These are phyloP conservation scores for Apiospora sp. DNA, from an alignment of 2,329 filamentous ascomycete genomes.

Conservation along the genomic window DNA sequence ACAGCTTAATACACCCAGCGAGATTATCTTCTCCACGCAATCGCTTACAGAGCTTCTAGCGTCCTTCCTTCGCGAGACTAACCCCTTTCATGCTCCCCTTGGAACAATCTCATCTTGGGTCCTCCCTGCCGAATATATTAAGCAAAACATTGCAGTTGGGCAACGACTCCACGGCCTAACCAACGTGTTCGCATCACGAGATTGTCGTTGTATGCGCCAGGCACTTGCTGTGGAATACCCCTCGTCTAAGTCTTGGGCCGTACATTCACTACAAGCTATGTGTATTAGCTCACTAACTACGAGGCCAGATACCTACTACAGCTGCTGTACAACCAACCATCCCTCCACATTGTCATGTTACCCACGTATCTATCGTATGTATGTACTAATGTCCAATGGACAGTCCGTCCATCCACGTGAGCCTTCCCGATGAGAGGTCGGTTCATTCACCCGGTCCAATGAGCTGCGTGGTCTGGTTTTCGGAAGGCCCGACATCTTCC, in stretches of 20 bases:
- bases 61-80: constrained; percentile 15
- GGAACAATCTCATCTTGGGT: background rate
- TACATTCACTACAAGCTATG: background rate
- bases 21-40: constrained; percentile 14
- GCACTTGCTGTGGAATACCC: background rate
- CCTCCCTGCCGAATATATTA: constrained; percentile 6
- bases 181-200: constrained; percentile 20
- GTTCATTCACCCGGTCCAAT: constrained; percentile 6
- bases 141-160: constrained; percentile 4
- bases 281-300: background rate
- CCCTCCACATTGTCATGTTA: constrained; percentile 1
- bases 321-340: constrained; percentile 2
- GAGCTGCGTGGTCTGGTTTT: constrained; percentile 1
- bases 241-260: background rate
- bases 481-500: constrained; percentile 11
- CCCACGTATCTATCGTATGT: background rate
- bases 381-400: background rate
- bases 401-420: constrained; percentile 13
- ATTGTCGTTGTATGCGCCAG: constrained; percentile 7
- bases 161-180: background rate
- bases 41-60: constrained; percentile 13
- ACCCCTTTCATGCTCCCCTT: background rate
- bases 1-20: background rate
- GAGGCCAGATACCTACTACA: background rate
- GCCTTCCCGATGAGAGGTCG: background rate